Evolutionary conservation across 768 basidiomycete genomes (phyloP).

Genomic region (Gautieria morchelliformis): DNA sequence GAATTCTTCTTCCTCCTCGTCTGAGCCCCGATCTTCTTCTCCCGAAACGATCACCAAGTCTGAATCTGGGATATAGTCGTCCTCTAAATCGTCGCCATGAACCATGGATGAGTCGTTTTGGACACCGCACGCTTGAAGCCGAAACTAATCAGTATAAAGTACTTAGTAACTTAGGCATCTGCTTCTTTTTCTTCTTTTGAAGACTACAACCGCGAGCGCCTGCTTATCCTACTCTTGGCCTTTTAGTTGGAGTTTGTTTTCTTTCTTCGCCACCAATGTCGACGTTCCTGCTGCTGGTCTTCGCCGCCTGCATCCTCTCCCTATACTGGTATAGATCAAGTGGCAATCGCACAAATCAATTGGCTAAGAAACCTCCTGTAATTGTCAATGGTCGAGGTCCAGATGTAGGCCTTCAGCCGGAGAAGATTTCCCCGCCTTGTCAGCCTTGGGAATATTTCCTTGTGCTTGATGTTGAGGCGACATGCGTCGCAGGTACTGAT

Average conservation of each 20-base stretch:
- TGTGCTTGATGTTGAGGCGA: constrained; percentile 85
- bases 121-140: neutral
- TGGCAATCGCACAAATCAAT: neutral
- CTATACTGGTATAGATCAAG: neutral
- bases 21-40: constrained; percentile 30
- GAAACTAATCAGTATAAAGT: neutral
- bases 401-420: neutral
- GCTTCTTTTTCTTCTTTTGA: neutral
- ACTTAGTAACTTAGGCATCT: no score
- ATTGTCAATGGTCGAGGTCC: neutral
- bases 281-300: neutral
- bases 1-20: constrained; percentile 23
- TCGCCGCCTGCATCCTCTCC: neutral
- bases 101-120: neutral
- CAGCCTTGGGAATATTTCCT: constrained; percentile 70
- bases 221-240: neutral
- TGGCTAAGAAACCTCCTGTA: neutral
- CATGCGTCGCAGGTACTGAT: constrained; percentile 56
- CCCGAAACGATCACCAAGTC: constrained; percentile 57
- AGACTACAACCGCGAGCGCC: neutral
- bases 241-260: neutral
- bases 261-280: neutral
- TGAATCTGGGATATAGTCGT: constrained; percentile 62
- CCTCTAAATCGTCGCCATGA: constrained; percentile 70
- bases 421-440: neutral